Evolutionary conservation across 495 filamentous ascomycete species (phyloP), one percentile per base, ranked within the genome.

Genomic region (Penicillium antarcticum): DNA sequence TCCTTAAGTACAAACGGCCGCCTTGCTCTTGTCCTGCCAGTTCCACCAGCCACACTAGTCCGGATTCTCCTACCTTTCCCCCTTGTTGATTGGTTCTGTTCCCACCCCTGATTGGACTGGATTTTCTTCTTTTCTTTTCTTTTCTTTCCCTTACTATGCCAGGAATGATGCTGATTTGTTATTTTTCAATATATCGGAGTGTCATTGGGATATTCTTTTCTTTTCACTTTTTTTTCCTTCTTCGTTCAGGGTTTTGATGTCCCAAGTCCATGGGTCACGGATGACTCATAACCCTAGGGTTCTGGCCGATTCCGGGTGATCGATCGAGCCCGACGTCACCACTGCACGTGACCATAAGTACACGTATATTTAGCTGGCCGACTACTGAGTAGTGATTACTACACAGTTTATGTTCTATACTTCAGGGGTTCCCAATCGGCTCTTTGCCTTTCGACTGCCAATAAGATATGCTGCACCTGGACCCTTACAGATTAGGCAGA

Each of bases 1-100:
- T 73, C 64, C 73, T 77, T 77, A 77, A 77, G 72, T 77, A 77
- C 72, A 65, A 69, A 67, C 62, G 66, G 57, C 58, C 67, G 62
- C 60, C 60, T 71, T 65, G 68, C 69, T 65, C 59, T 55, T 53
- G 53, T 65, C 62, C 61, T 62, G 63, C 60, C 59, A 73, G 67
- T 70, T 72, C 72, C 71, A 75, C 73, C 64, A 46, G 53, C 58
- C 45, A 55, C 66, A 52, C 60, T 74, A 66, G 56, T 53, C 68
- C 64, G 48, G 44, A 65, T 69, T 56, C 63, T 56, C 55, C 61
- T 61, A 63, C 68, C 55, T 65, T 59, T 66, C 53, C 62, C 62
- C 54, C 59, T 63, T 63, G 61, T 44, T 42, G 57, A 57, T 62
- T 62, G 56, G 60, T 43, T 37, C 36, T 42, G 19, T 1, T 11